Conservation (phyloP, 768 basidiomycete species). For the Russula ochroleuca region DNA sequence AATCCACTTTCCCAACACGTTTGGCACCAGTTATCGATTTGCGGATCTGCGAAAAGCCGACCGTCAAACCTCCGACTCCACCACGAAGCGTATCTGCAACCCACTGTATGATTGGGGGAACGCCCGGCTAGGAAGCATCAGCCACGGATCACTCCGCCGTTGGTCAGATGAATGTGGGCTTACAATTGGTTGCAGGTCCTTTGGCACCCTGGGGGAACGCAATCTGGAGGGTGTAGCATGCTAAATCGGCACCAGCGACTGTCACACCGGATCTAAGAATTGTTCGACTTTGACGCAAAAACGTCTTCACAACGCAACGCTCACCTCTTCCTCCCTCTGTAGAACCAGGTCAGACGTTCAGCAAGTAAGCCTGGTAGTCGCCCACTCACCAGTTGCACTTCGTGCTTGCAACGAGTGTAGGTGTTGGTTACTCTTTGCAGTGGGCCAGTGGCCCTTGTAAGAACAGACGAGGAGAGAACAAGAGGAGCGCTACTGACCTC, state of each 20-base stretch:
- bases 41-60: conserved; percentile 32
- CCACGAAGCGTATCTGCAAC: conserved; percentile 30
- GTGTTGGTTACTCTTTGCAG: conserved; percentile 56
- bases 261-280: conserved; percentile 22
- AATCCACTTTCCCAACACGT: conserved; percentile 28
- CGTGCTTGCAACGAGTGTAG: conserved; percentile 33
- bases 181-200: conserved; percentile 28
- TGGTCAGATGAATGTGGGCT: conserved; percentile 7
- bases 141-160: conserved; percentile 25
- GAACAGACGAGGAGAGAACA: conserved; percentile 17
- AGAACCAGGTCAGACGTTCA: conserved; percentile 7
- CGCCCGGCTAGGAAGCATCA: conserved; percentile 46
- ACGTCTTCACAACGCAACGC: neutral
- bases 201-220: conserved; percentile 28
- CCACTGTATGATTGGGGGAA: conserved; percentile 68
- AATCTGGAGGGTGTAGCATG: conserved; percentile 10
- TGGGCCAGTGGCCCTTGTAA: conserved; percentile 28
- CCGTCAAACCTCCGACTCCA: conserved; percentile 20
- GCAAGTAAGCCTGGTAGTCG: neutral
- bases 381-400: conserved; percentile 24
- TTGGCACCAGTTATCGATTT: conserved; percentile 38
- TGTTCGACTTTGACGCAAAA: neutral
- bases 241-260: conserved; percentile 27
- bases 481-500: conserved; percentile 46
- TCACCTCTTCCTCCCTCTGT: conserved; percentile 24